Base-by-base conservation (phyloP, 805 yeast species). In the Lachancea fermentati region DNA sequence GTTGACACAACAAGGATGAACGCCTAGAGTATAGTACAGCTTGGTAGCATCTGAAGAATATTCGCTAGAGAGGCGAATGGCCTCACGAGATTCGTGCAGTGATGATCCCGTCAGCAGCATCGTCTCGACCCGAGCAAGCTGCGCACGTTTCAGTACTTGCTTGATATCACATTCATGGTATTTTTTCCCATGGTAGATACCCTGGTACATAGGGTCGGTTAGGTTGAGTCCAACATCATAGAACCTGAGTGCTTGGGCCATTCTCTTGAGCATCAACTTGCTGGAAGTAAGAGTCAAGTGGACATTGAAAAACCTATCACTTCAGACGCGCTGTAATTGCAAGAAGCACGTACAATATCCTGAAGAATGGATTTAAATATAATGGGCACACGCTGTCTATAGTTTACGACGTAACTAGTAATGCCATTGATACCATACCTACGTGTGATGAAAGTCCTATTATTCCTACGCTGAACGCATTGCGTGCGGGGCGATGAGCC, bases 1-100 rank as follows among this genome's bases (percentile, higher is more conserved):
- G 55, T 59, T 60, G 0, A 88, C 95, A 13, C 82, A 69, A 62
- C 98, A 91, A 0, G 99, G 99, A 65, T 93, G 99, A 2, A 91
- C 94, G 9, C 99, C 98, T 2, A 80, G 89, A 0, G 98, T 93
- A 17, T 84, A 76, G 45, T 66, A 73, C 22, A 80, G 57, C 7
- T 45, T 43, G 14, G 32, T 8, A 6, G 29, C 36, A n/a, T 36
- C 26, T 5, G 22, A n/a, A 34, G 28, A 64, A 41, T 64, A 60
- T 36, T 59, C 45, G 2, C 55, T 46, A 30, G 84, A 79, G 22
- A 89, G 54, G 12, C 69, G 72, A 13, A 85, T 59, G 5, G 88
- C 83, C n/a, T 68, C 65, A 26, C 58, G 52, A 15, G 89, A 78
- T 51, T 91, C 96, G 1, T 60, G 54, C 5, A 87, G 65, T 2